Evolutionary conservation across 2,329 filamentous ascomycete genomes (phyloP), one percentile per base, ranked within the genome.

Genomic region (Ophiostoma himal-ulmi): DNA sequence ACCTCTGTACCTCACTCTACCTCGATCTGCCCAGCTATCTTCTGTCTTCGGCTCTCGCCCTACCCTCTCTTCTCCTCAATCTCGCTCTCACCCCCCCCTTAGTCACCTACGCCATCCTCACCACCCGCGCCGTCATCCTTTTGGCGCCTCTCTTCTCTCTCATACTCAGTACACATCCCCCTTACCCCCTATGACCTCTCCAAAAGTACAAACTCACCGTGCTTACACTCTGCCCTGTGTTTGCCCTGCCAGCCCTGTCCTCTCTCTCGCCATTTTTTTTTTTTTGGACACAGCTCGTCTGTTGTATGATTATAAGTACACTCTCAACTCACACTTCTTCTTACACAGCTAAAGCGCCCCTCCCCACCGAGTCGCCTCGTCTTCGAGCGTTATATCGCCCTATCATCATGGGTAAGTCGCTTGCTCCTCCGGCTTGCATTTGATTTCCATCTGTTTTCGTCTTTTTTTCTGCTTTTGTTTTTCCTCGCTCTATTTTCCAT

Each of bases 341-440:
- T 62, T 36, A 30, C 14, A 62, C 57, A 62, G 57, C 52, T 26
- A 57, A 22, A 30, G 22, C 22, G 52, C 52, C 22, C 14, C 26
- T 62, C 57, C 26, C 57, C 57, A 62, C 57, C 57, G 22, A 62
- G 26, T 62, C 57, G 57, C n/a, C 57, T 70, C 34, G 64, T 57
- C 52, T 68, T 26, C 26, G 48, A 52, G 62, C 52, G 68, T 69
- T 52, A 14, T 70, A 34, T 62, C 57, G 34, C 57, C 57, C 57
- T 62, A 65, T 72, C 69, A 67, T 26, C 41, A 73, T 73, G 71
- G 71, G 71, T 73, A 70, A 71, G 71, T 71, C 20, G 5, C 57
- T 44, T 34, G 37, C 41, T 34, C 66, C 41, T 34, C 30, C 30
- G 26, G 22, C 52, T 20, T 37, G 30, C n/a, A 37, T 54, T 36